Conservation (phyloP, 805 yeast species). For the Lipomyces japonicus region DNA sequence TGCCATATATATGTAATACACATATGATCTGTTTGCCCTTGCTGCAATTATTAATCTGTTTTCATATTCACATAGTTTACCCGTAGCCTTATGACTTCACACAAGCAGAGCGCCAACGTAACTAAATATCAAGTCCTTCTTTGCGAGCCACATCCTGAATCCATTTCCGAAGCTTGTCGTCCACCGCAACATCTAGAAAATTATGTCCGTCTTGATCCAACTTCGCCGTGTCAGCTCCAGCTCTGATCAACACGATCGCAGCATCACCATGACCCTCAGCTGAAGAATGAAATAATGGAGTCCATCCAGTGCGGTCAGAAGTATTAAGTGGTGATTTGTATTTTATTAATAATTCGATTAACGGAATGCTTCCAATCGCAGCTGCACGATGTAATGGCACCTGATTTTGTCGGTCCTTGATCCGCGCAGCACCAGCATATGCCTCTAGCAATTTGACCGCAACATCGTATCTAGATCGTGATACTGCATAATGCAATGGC, state of each 20-base stretch:
- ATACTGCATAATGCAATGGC: slow-evolving; percentile 68
- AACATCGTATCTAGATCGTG: slow-evolving; percentile 58
- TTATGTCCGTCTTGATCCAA: slow-evolving; percentile 52
- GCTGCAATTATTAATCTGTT: too few relatives aligned
- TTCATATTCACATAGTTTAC: too few relatives aligned
- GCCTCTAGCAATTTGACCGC: slow-evolving; percentile 51
- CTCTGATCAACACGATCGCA: slow-evolving; percentile 54
- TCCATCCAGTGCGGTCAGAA: slow-evolving; percentile 72
- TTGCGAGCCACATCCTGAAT: slow-evolving; percentile 16
- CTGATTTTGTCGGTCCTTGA: slow-evolving; percentile 63
- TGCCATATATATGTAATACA: too few relatives aligned
- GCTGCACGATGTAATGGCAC: slow-evolving; percentile 81
- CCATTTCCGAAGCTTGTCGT: slow-evolving; percentile 47
- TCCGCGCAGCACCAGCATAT: slow-evolving; percentile 57
- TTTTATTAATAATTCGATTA: slow-evolving; percentile 53
- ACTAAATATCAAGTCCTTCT: slow-evolving; percentile 15
- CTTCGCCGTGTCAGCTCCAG: slow-evolving; percentile 60
- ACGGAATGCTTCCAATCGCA: slow-evolving; percentile 59
- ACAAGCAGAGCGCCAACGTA: too few relatives aligned
- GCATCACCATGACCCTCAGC: slow-evolving; percentile 86
- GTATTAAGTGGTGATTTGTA: slow-evolving; percentile 64
- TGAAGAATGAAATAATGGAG: slow-evolving; percentile 82
- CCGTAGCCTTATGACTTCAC: too few relatives aligned
- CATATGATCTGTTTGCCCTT: too few relatives aligned
- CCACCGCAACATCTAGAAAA: slow-evolving; percentile 53